Evolutionary conservation across 257 asterid species (phyloP), one percentile per base, ranked within the genome.

Genomic region (Solanum ossicruentum): DNA sequence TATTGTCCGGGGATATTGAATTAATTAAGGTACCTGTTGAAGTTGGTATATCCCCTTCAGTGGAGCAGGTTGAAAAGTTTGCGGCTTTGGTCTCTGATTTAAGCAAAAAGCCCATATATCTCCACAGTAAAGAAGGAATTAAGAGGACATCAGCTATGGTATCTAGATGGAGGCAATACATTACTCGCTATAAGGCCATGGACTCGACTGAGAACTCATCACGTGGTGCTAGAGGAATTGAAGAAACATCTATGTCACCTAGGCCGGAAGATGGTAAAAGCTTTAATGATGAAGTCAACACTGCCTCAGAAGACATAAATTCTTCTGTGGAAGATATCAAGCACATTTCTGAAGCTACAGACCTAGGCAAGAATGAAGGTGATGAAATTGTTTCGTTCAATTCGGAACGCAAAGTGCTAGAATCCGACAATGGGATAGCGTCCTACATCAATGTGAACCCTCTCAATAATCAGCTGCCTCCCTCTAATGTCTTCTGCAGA

Each of bases 111-210:
- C 98, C 95, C 75, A 78, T 97, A 70, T 95, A 94, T 86, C 94
- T 97, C 63, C 98, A 95, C 84, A 95, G 99, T 84, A 97, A 90
- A 89, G 98, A 95, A 93, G 99, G 99, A 86, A 91, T 91, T 85
- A 87, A 93, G 87, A 92, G 99, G 90, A 92, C 98, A 12, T 89
- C 98, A 47, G 93, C 98, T 28, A 88, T 97, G 92, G 89, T 95
- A 78, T 97, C 98, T 67, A 93, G 98, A 88, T 97, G 99, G 99
- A 93, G 95, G 91, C 93, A 93, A 85, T 92, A 86, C 85, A 85
- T 87, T 90, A 91, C 91, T 86, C 95, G 95, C 18, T 54, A 69
- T 86, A 86, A 87, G 82, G 85, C 84, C 71, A 86, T 84, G 83
- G 39, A 84, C 86, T 52, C 87, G 67, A 45, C 82, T 36, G 93